Conservation (phyloP, 1,139 yeast species). For the Kodamaea sp. region DNA sequence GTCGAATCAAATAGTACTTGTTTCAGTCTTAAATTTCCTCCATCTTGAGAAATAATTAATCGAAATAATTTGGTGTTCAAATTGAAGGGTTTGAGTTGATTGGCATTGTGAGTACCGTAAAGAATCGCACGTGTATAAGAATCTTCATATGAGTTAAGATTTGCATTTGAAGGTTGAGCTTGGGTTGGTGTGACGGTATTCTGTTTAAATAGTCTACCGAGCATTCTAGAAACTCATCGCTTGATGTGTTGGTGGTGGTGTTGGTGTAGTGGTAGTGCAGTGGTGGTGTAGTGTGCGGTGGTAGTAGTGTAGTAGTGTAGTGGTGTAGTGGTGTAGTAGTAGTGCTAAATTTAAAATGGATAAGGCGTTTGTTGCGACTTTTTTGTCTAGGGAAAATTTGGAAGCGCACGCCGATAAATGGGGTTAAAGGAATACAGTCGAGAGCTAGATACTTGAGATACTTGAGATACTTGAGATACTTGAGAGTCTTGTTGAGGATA, state of each 20-base stretch:
- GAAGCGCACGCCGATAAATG: conserved; percentile 1
- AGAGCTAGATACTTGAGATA: too few relatives aligned
- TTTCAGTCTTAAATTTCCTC: conserved; percentile 46
- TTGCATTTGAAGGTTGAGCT: background rate
- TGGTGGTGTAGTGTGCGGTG: background rate
- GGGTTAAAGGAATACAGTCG: too few relatives aligned
- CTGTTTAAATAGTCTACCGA: background rate
- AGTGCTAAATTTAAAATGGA: background rate
- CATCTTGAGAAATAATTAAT: conserved; percentile 50
- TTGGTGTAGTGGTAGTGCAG: conserved; percentile 1
- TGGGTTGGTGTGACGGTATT: background rate
- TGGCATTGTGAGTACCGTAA: conserved; percentile 38
- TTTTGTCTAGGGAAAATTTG: background rate
- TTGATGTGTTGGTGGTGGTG: too few relatives aligned
- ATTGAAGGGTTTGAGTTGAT: conserved; percentile 27
- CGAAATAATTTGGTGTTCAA: conserved; percentile 39
- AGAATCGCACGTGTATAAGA: conserved; percentile 40
- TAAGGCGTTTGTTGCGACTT: background rate
- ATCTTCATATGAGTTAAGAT: conserved; percentile 35
- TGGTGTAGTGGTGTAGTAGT: background rate
- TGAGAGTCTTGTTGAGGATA: too few relatives aligned
- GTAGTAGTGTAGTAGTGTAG: too few relatives aligned
- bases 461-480: too few relatives aligned
- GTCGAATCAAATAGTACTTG: conserved; percentile 49
- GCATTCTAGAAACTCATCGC: too few relatives aligned